Evolutionary conservation across 1,284 basidiomycete species (phyloP).

Genomic region (Meira nashicola): DNA sequence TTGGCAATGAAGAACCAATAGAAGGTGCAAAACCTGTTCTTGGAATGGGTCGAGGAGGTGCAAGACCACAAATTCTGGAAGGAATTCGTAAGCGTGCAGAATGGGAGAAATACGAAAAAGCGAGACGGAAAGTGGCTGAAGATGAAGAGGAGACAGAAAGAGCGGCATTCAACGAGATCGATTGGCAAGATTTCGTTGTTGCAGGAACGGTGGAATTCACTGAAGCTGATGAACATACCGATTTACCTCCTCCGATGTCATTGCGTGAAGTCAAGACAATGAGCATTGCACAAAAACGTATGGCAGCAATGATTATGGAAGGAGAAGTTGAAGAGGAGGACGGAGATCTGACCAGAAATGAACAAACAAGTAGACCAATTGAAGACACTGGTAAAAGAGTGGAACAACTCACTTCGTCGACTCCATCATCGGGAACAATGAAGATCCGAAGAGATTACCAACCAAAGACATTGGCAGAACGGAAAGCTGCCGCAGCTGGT

Average conservation of each 20-base stretch:
- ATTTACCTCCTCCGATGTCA: slow-evolving; percentile 89
- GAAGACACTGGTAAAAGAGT: slow-evolving; percentile 62
- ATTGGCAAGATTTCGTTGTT: slow-evolving; percentile 99
- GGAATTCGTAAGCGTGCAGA: slow-evolving; percentile 71
- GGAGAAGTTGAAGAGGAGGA: slow-evolving; percentile 64
- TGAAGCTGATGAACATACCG: slow-evolving; percentile 70
- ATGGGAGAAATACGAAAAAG: slow-evolving; percentile 78
- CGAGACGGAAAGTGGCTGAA: slow-evolving; percentile 77
- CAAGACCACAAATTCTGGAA: slow-evolving; percentile 70
- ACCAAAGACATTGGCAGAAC: slow-evolving; percentile 55
- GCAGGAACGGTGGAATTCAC: slow-evolving; percentile 99
- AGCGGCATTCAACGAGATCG: slow-evolving; percentile 73
- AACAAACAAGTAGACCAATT: not conserved
- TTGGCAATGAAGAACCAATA: slow-evolving; percentile 21
- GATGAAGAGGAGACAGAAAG: slow-evolving; percentile 69
- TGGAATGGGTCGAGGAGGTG: slow-evolving; percentile 34
- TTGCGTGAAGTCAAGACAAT: slow-evolving; percentile 91
- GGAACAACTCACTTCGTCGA: not conserved
- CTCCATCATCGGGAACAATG: slow-evolving; percentile 22
- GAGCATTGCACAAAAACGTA: slow-evolving; percentile 92
- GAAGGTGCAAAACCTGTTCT: slow-evolving; percentile 50
- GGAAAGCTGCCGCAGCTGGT: slow-evolving; percentile 15
- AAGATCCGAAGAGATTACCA: slow-evolving; percentile 90
- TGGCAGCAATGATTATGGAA: slow-evolving; percentile 98
- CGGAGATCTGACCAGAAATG: not conserved